Percentiles rank a stretch among this genome's conserved stretches.
Conservation (phyloP, 805 yeast genomes). For the Barnettozyma wickerhamii region DNA sequence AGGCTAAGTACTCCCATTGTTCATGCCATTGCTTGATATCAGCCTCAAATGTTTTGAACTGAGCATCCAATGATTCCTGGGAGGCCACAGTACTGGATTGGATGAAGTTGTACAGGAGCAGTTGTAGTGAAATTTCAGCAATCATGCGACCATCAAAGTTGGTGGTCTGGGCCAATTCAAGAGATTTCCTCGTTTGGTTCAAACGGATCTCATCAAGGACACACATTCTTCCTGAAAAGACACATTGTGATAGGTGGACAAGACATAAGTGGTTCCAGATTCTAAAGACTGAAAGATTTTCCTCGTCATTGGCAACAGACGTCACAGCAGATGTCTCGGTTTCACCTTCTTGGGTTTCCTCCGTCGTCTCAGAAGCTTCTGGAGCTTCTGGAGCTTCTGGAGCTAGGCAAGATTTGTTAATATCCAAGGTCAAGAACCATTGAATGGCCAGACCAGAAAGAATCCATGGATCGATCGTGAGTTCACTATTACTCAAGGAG, state of each 20-base stretch:
- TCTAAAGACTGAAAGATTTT: slow-evolving; percentile 52
- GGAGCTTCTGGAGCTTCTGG: slow-evolving; percentile 12
- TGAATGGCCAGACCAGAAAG: slow-evolving; percentile 62
- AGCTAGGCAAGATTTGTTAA: slow-evolving; percentile 21
- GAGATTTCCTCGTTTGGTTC: slow-evolving; percentile 52
- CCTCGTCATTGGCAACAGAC: slow-evolving; percentile 25
- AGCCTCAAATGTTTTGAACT: slow-evolving; percentile 34
- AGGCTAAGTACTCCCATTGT: slow-evolving; percentile 65
- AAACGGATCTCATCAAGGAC: slow-evolving; percentile 55
- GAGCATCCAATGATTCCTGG: slow-evolving; percentile 4
- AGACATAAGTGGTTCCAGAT: slow-evolving; percentile 70
- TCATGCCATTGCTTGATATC: slow-evolving; percentile 59
- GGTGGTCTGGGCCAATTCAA: slow-evolving; percentile 56
- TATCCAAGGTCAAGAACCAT: slow-evolving; percentile 51
- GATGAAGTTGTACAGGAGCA: slow-evolving; percentile 53
- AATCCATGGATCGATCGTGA: slow-evolving; percentile 66
- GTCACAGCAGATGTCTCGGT: not conserved
- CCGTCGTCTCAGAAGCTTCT: slow-evolving; percentile 27
- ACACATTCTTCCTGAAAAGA: slow-evolving; percentile 62
- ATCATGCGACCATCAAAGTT: slow-evolving; percentile 83
- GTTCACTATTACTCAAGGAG: slow-evolving; percentile 48
- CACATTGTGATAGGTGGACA: slow-evolving; percentile 63
- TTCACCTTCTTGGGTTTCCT: not conserved
- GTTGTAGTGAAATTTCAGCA: slow-evolving; percentile 62
- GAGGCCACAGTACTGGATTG: slow-evolving; percentile 27